Base-by-base conservation (phyloP, 2,329 filamentous ascomycete species). In the Aspergillus pseudoglaucus region DNA sequence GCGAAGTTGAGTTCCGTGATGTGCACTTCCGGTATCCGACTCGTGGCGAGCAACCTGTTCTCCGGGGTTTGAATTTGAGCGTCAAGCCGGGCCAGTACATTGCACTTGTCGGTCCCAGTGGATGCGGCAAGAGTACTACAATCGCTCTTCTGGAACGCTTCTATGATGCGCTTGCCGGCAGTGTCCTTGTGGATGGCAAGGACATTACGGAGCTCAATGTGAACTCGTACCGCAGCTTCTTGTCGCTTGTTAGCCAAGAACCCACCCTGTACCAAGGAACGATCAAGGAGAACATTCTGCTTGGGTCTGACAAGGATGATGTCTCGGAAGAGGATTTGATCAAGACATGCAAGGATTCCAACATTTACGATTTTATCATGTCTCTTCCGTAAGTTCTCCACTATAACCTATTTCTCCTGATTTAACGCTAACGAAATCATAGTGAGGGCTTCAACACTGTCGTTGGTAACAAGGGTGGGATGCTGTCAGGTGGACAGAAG, bases 11-110 rank as follows among this genome's bases (percentile, higher is more conserved):
- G 65, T 95, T 98, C 73, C 83, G 87, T 17, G 84, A 94, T 55
- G 90, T 97, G 2, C 89, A 95, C 65, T 97, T 96, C 78, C 82
- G 89, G 38, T 98, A 97, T 62, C 90, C 91, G 0, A 95, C 89
- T 0, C 82, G 93, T 1, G 87, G 88, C 0, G 89, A 95, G 57
- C 88, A 95, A 58, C 88, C 89, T n/a, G 89, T 97, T 0, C 82
- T 97, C 2, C 85, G 88, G 23, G 91, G 90, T 0, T 75, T 96
- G 9, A 84, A 91, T 49, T 52, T 75, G 45, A 71, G 63, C 5
- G 69, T 75, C 52, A 68, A 72, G 48, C 70, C 71, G 20, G 72
- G 72, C 10, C 71, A 75, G 52, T 74, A 74, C 52, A 60, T 75
- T 66, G 93, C 91, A 0, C 79, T 97, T 2, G 93, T 97, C 7